These are phyloP conservation scores for Incumbomyces delicatus DNA, from an alignment of 2,329 filamentous ascomycete species.

Conservation along the genomic window DNA sequence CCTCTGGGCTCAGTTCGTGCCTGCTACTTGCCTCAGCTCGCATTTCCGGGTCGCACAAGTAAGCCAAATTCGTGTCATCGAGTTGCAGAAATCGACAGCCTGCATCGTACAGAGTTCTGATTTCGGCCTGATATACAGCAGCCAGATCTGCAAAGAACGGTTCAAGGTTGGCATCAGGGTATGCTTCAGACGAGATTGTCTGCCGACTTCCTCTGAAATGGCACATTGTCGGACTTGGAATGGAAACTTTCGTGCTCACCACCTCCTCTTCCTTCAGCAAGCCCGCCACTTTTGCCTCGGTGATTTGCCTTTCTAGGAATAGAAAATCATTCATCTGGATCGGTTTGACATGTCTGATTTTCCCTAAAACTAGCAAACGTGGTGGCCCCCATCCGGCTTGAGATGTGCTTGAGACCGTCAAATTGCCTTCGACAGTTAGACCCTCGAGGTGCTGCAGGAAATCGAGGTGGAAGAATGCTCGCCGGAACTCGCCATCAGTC, in stretches of 20 bases:
- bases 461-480: constrained; percentile 50
- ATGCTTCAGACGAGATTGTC: constrained; percentile 34
- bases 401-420: constrained; percentile 23
- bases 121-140: constrained; percentile 46
- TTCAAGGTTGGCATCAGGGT: constrained; percentile 40
- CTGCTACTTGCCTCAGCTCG: constrained; percentile 43
- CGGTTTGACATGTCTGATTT: constrained; percentile 43
- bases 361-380: constrained; percentile 44
- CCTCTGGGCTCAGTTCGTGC: constrained; percentile 38
- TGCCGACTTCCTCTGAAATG: constrained; percentile 49
- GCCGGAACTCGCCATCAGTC: constrained; percentile 49
- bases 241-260: constrained; percentile 41
- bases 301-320: constrained; percentile 43
- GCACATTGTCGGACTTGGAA: constrained; percentile 51
- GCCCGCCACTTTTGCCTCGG: constrained; percentile 7
- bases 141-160: constrained; percentile 48
- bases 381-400: constrained; percentile 39
- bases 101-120: constrained; percentile 43
- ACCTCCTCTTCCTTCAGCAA: neutral
- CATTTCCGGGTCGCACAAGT: constrained; percentile 49
- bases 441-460: constrained; percentile 47
- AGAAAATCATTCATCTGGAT: constrained; percentile 50
- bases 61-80: constrained; percentile 52
- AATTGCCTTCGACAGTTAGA: constrained; percentile 41
- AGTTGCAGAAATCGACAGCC: constrained; percentile 49